Evolutionary conservation across 2,329 filamentous ascomycete species (phyloP), one percentile per base, ranked within the genome.

Genomic region (Nemania sp.): DNA sequence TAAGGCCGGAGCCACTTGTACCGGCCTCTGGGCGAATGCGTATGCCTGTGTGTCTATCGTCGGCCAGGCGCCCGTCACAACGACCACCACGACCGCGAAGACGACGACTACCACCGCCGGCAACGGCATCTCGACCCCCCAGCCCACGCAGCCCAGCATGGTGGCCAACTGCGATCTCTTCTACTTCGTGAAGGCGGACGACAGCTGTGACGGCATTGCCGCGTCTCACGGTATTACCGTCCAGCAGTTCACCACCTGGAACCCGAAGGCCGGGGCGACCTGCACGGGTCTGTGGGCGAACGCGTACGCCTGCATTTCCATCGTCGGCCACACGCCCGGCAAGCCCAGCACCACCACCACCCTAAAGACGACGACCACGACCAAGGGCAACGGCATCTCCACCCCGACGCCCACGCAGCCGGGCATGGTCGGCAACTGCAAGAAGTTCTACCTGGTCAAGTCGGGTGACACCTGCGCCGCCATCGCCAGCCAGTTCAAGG

Each of bases 211-310:
- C 20, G 55, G 34, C 32, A 59, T 68, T n/a, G 66, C 62, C 32
- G 35, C 45, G 43, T 54, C 52, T 9, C 45, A 59, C 32, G 67
- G 64, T 10, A 66, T 68, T 42, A 54, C 65, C 17, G 15, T 53
- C 2, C 51, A 34, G n/a, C 29, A 67, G 32, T 67, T 68, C 58
- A 54, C 55, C 17, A 57, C 48, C 17, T 66, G 62, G 64, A 65
- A 69, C 48, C 63, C 65, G 3, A 15, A 17, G 7, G 25, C 34
- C 9, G 39, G 50, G 5, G 57, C 20, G 3, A 50, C 5, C 21
- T 56, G 53, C 43, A 15, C 13, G 17, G 53, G 53, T 13, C 12
- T 56, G 6, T 56, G 53, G 53, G 34, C 53, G 13, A 42, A 56
- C 20, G 43, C 43, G 12, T 56, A 56, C n/a, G 43, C 35, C 11